A percentile compares a stretch with the other conserved stretches of the same genome.
Conservation (phyloP, 2,329 filamentous ascomycete genomes). For the Pezicula neosporulosa region DNA sequence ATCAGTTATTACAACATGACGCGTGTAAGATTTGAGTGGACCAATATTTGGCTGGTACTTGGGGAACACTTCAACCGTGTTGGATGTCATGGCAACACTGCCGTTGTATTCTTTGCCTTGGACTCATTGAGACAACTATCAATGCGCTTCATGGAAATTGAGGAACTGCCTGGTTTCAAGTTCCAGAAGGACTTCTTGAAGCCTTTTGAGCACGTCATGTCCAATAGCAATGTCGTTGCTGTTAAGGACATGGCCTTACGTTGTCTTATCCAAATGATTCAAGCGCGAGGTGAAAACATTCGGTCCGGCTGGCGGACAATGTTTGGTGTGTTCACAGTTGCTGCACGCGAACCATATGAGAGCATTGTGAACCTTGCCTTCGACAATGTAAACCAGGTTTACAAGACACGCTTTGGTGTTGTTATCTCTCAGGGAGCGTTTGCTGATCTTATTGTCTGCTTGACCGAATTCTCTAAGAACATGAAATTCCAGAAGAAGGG, state of each 20-base stretch:
- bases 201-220: constrained; percentile 96
- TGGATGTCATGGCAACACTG: constrained; percentile 92
- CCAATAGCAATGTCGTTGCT: constrained; percentile 83
- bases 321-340: constrained; percentile 98
- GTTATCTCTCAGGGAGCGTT: constrained; percentile 97
- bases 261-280: constrained; percentile 98
- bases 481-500: constrained; percentile 98
- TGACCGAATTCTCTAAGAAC: constrained; percentile 99
- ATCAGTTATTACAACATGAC: constrained; percentile 99
- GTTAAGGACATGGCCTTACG: constrained; percentile 98
- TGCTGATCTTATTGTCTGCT: constrained; percentile 89
- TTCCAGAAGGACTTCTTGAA: constrained; percentile 99
- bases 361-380: constrained; percentile 95
- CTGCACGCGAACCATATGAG: constrained; percentile 89
- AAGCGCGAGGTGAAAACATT: constrained; percentile 94
- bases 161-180: constrained; percentile 96
- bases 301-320: constrained; percentile 98
- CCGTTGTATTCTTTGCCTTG: constrained; percentile 94
- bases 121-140: constrained; percentile 94
- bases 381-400: constrained; percentile 93
- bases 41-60: constrained; percentile 94
- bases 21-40: constrained; percentile 97
- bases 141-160: constrained; percentile 98
- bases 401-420: constrained; percentile 91
- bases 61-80: constrained; percentile 98